Conservation (phyloP, 306 rosid species). For the Rosa persica region DNA sequence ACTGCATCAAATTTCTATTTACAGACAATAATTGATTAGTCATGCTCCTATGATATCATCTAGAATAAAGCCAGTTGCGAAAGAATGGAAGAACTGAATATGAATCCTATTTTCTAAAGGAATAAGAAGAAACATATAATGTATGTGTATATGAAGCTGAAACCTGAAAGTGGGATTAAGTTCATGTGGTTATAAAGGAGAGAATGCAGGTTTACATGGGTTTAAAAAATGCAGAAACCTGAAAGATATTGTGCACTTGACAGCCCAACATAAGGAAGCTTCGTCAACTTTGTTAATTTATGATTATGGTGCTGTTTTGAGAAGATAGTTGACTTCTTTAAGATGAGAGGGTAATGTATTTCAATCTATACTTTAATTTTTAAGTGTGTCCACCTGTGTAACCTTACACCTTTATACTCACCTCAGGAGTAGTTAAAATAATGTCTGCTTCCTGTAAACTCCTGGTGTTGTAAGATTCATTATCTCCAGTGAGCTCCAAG, state of each 20-base stretch:
- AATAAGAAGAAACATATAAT: slow-evolving; percentile 1
- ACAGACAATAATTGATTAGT: slow-evolving; percentile 27
- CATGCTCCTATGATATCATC: slow-evolving; percentile 23
- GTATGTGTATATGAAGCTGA: neutral
- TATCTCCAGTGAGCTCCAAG: slow-evolving; percentile 93
- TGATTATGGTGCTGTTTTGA: neutral
- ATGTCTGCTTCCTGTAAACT: slow-evolving; percentile 87
- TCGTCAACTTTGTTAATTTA: neutral
- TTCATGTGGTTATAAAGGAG: neutral
- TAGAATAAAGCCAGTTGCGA: slow-evolving; percentile 26
- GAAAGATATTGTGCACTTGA: neutral
- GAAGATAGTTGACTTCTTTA: neutral
- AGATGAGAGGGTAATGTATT: neutral
- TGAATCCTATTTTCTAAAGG: neutral
- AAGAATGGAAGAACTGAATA: neutral
- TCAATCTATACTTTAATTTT: neutral
- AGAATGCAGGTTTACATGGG: neutral
- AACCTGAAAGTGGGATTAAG: neutral
- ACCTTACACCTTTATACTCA: slow-evolving; percentile 27
- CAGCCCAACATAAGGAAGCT: neutral
- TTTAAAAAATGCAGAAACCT: neutral
- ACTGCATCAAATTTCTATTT: slow-evolving; percentile 91
- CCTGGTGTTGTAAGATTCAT: slow-evolving; percentile 66
- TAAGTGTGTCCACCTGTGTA: neutral
- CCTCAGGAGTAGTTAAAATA: slow-evolving; percentile 96